Conservation (phyloP, 257 asterid species). For the Solanum ahanhuiri region DNA sequence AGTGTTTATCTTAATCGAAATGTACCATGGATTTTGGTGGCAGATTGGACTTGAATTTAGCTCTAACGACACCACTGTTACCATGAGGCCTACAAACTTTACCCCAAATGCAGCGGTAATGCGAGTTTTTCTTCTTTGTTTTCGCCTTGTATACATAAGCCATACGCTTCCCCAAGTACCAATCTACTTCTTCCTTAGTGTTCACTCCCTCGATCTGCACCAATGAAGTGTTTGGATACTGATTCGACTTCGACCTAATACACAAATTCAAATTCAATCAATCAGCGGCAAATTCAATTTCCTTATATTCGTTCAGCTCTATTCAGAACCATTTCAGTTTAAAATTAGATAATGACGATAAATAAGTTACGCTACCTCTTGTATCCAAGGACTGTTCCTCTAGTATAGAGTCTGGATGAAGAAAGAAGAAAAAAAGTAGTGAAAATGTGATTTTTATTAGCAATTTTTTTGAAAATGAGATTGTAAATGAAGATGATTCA, state of each 20-base stretch:
- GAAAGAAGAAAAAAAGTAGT: neutral
- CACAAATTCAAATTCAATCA: neutral
- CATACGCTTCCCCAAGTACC: slow-evolving; percentile 80
- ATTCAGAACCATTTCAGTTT: neutral
- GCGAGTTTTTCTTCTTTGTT: neutral
- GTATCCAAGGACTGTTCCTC: slow-evolving; percentile 63
- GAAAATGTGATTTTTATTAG: no score
- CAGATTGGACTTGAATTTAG: slow-evolving; percentile 2
- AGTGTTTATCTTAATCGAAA: accelerated
- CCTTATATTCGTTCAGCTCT: neutral
- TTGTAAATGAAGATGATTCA: neutral
- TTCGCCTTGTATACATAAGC: slow-evolving; percentile 38
- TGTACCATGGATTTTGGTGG: slow-evolving; percentile 19
- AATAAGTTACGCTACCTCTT: slow-evolving; percentile 25
- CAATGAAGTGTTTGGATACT: slow-evolving; percentile 86
- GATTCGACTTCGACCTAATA: slow-evolving; percentile 80
- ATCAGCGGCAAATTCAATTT: neutral
- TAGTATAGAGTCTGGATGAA: slow-evolving; percentile 29
- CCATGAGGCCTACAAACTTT: slow-evolving; percentile 82
- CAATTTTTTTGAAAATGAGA: neutral
- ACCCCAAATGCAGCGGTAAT: slow-evolving; percentile 26
- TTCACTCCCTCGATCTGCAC: slow-evolving; percentile 86
- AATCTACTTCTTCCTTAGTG: slow-evolving; percentile 77
- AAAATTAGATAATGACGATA: neutral
- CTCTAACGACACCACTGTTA: neutral